Percentiles rank a stretch among this genome's conserved stretches.
Conservation (phyloP, 208 protist genomes). For the Endotrypanum monterogeii region DNA sequence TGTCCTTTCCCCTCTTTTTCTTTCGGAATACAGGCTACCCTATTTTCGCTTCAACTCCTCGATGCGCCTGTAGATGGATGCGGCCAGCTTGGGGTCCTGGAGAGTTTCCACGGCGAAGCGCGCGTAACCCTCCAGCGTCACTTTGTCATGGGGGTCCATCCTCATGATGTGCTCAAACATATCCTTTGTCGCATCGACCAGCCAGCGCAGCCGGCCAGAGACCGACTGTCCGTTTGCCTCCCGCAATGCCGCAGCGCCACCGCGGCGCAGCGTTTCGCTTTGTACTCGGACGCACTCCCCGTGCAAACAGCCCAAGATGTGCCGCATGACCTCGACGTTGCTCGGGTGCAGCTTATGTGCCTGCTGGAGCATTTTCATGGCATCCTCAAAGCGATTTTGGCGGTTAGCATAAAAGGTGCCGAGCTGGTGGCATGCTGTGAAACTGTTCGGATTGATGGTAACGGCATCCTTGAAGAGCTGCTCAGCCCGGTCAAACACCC, state of each 20-base stretch:
- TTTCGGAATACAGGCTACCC: background rate
- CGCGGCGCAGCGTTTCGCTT: slow-evolving; percentile 34
- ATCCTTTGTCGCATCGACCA: slow-evolving; percentile 43
- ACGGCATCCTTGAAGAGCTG: slow-evolving; percentile 50
- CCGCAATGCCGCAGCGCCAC: slow-evolving; percentile 26
- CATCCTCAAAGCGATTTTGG: slow-evolving; percentile 66
- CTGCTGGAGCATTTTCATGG: slow-evolving; percentile 52
- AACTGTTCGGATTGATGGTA: slow-evolving; percentile 42
- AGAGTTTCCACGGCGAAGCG: slow-evolving; percentile 69
- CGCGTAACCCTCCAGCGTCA: slow-evolving; percentile 61
- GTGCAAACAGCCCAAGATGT: slow-evolving; percentile 51
- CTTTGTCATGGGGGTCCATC: slow-evolving; percentile 40
- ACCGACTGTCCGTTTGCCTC: background rate
- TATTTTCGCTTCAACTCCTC: slow-evolving; percentile 36
- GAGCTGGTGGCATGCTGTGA: slow-evolving; percentile 46
- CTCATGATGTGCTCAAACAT: slow-evolving; percentile 47
- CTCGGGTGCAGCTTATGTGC: slow-evolving; percentile 57
- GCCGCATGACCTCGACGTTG: slow-evolving; percentile 58
- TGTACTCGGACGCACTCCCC: slow-evolving; percentile 63
- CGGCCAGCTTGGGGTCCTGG: slow-evolving; percentile 48
- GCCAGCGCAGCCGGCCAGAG: slow-evolving; percentile 37
- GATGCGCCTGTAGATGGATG: slow-evolving; percentile 42
- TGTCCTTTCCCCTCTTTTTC: too few relatives aligned
- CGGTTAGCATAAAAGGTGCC: slow-evolving; percentile 68
- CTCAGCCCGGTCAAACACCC: slow-evolving; percentile 57